These are phyloP conservation scores for Hymenoscyphus infarciens DNA, from an alignment of 2,329 filamentous ascomycete species.

Conservation along the genomic window DNA sequence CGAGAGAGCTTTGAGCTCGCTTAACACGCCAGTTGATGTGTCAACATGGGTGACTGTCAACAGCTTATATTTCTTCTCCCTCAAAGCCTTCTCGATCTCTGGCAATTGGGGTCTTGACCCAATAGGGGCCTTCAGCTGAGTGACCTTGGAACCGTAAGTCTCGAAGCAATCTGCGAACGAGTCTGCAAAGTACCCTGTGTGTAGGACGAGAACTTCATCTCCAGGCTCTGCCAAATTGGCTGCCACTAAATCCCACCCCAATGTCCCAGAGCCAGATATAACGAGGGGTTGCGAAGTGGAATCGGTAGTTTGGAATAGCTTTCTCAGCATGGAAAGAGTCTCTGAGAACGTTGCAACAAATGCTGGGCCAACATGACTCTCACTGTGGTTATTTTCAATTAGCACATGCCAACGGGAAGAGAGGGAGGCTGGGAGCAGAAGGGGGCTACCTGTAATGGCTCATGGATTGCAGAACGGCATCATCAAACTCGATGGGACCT, in stretches of 20 bases:
- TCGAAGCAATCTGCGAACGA: conserved; percentile 89
- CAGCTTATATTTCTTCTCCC: conserved; percentile 89
- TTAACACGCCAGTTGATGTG: conserved; percentile 93
- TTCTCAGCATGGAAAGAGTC: conserved; percentile 79
- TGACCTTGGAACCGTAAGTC: conserved; percentile 86
- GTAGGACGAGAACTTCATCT: conserved; percentile 87
- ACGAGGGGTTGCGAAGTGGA: conserved; percentile 84
- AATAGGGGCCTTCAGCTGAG: conserved; percentile 84
- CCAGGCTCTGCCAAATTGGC: conserved; percentile 87
- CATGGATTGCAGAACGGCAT: conserved; percentile 94
- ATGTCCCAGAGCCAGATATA: conserved; percentile 88
- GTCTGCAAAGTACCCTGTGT: conserved; percentile 96
- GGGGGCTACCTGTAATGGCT: conserved; percentile 77
- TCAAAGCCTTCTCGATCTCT: conserved; percentile 84
- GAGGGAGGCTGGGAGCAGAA: neutral
- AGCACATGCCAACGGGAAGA: neutral
- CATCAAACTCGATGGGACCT: conserved; percentile 96
- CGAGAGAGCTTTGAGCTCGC: conserved; percentile 79
- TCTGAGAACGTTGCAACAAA: conserved; percentile 93
- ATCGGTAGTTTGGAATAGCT: conserved; percentile 89
- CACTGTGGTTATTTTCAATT: conserved; percentile 47
- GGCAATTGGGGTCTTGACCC: conserved; percentile 81
- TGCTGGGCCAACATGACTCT: conserved; percentile 86
- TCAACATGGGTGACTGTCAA: conserved; percentile 96
- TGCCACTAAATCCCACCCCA: conserved; percentile 96